phyloP scores from a whole-genome alignment of 2,329 filamentous ascomycete species.

The Neospermospora avenae region DNA sequence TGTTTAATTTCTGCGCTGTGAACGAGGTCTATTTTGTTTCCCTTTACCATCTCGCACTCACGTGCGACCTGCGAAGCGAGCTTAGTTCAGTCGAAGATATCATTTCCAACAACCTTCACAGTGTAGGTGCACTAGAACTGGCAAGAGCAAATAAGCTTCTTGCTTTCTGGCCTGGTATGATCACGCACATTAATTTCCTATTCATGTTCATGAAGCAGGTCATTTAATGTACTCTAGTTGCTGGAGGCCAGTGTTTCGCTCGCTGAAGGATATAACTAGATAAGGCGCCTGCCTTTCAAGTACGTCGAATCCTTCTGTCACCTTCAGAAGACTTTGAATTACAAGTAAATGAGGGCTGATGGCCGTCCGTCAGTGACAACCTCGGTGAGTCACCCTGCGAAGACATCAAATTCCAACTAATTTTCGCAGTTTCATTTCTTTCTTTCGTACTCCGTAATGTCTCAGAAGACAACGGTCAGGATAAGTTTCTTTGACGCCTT shows the following conservation, averaged over 20 bases:
- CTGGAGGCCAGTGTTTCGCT: neutral
- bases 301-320: neutral
- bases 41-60: neutral
- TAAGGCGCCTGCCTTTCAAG: neutral
- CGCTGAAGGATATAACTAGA: neutral
- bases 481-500: neutral
- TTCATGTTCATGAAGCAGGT: neutral
- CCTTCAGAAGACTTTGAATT: neutral
- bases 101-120: neutral
- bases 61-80: neutral
- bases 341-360: neutral
- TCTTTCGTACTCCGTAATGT: neutral
- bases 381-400: neutral
- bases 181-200: neutral
- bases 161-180: neutral
- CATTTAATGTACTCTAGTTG: neutral
- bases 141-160: neutral
- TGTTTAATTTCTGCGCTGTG: neutral
- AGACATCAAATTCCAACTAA: neutral
- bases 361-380: neutral
- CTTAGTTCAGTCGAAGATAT: neutral
- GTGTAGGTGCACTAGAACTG: neutral
- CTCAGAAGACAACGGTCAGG: neutral
- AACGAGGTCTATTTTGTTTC: neutral
- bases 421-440: neutral